phyloP scores from a whole-genome alignment of 192 early-diverging fungal genomes.

The Chytriomyces confervae region DNA sequence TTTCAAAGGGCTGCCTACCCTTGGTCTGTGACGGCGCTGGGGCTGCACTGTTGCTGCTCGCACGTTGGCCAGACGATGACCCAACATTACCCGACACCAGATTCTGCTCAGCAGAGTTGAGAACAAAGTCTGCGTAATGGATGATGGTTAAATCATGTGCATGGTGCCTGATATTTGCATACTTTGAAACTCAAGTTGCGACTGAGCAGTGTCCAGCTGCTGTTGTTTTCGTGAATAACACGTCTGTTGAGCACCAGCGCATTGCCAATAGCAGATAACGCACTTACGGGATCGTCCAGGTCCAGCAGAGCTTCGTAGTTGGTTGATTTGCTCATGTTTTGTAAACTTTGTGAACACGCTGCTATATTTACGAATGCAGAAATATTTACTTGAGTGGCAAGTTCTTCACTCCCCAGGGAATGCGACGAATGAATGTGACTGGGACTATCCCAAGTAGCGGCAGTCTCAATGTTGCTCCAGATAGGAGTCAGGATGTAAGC shows the following conservation, averaged over 20 bases:
- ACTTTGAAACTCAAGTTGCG: conserved; percentile 63
- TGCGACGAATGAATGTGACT: no score
- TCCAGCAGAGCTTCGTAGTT: conserved; percentile 38
- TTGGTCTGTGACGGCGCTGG: no score
- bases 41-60: neutral
- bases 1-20: no score
- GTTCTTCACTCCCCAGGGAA: no score
- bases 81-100: conserved; percentile 35
- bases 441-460: no score
- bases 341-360: no score
- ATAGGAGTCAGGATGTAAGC: no score
- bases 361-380: no score
- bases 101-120: conserved; percentile 54
- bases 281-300: conserved; percentile 25
- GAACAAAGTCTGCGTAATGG: conserved; percentile 52
- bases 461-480: no score
- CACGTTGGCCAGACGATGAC: neutral
- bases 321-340: neutral
- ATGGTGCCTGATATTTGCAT: conserved; percentile 6
- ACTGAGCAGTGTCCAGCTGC: conserved; percentile 46
- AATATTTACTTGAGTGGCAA: no score
- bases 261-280: neutral
- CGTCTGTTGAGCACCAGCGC: neutral
- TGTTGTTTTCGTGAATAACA: neutral
- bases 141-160: neutral